Conservation (phyloP, 306 rosid genomes). For the Acacia confusa region DNA sequence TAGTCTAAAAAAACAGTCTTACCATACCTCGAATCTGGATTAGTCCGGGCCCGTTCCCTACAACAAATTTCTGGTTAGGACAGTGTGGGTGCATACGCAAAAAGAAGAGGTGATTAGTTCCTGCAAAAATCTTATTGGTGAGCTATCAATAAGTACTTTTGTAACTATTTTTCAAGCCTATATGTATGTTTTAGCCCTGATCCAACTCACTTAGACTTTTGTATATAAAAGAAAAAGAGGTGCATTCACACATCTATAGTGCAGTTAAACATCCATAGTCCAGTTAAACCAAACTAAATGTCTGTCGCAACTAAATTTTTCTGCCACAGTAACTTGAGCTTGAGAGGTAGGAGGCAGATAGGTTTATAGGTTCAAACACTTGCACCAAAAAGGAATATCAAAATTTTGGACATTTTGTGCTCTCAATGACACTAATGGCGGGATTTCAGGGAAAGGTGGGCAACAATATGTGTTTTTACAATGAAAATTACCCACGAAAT, state of each 20-base stretch:
- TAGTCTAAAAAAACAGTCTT: no score
- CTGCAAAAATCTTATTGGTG: no score
- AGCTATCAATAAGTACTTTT: no score
- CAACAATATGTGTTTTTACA: neutral
- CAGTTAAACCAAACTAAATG: neutral
- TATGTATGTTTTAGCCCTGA: no score
- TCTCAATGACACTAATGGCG: neutral
- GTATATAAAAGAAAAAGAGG: no score
- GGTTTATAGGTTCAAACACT: neutral
- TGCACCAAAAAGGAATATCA: neutral
- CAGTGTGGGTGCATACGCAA: no score
- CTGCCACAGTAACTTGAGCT: neutral
- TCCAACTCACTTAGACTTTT: no score
- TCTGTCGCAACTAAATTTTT: neutral
- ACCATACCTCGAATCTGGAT: no score
- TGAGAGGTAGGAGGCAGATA: neutral
- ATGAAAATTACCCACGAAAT: neutral
- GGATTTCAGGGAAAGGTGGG: neutral
- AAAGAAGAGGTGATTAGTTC: no score
- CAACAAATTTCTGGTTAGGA: no score
- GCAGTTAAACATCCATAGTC: neutral
- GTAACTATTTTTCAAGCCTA: no score
- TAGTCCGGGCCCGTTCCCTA: no score
- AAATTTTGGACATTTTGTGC: neutral
- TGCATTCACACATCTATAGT: neutral